phyloP scores from a whole-genome alignment of 1,139 yeast genomes.

The Geotrichum candidum region DNA sequence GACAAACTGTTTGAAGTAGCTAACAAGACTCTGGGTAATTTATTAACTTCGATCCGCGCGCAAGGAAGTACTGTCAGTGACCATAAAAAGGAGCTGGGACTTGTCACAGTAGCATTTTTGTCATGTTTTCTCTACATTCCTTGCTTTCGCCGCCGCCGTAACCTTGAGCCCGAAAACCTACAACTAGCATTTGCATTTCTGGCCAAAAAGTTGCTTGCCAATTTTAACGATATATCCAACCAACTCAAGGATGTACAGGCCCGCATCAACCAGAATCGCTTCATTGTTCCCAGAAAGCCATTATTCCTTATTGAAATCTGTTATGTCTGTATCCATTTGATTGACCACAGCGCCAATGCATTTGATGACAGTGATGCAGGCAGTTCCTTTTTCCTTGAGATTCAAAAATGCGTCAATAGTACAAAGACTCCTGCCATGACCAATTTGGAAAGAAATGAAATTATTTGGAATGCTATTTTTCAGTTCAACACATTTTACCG shows the following conservation, averaged over 20 bases:
- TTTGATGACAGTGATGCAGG: neutral
- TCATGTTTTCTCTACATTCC: neutral
- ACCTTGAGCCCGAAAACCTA: neutral
- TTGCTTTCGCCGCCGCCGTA: neutral
- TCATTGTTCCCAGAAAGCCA: neutral
- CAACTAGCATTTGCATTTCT: neutral
- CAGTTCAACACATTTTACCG: slow-evolving; percentile 9
- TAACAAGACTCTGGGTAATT: neutral
- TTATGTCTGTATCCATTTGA: slow-evolving; percentile 8
- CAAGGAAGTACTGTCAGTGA: neutral
- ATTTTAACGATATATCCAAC: slow-evolving; percentile 1
- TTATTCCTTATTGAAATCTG: slow-evolving; percentile 7
- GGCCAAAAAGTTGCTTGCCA: slow-evolving; percentile 2
- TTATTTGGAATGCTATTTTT: slow-evolving; percentile 12
- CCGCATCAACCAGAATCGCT: neutral
- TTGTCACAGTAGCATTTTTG: neutral
- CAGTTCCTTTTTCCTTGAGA: slow-evolving; percentile 1
- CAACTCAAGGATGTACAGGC: neutral
- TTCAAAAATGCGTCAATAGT: slow-evolving; percentile 1
- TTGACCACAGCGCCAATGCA: neutral
- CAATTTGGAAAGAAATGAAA: slow-evolving; percentile 7
- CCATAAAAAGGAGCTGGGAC: neutral
- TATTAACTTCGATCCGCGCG: neutral
- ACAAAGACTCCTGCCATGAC: neutral
- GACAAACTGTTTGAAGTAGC: neutral